A percentile compares a stretch with the other conserved stretches of the same genome.
Conservation (phyloP, 441 rosid species). For the Omphalea diandra region DNA sequence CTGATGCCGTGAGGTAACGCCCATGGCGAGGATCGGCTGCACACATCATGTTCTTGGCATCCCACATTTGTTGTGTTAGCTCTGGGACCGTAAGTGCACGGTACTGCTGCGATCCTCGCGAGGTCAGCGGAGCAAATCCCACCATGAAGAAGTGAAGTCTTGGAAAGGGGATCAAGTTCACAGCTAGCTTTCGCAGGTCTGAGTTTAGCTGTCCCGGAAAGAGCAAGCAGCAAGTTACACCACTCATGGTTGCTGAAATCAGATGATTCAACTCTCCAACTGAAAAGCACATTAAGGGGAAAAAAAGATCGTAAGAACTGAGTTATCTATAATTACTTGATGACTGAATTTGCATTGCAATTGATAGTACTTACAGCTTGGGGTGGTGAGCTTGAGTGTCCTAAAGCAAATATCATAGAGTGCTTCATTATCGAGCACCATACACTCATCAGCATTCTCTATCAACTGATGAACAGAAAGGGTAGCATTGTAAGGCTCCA, state of each 20-base stretch:
- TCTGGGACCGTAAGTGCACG: no score
- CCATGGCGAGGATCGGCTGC: no score
- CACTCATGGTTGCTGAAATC: conserved; percentile 19
- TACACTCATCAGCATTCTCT: neutral
- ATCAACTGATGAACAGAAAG: neutral
- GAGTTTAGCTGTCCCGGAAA: conserved; percentile 23
- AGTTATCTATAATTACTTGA: no score
- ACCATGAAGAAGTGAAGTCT: no score
- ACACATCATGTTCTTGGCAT: no score
- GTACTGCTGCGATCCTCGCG: no score
- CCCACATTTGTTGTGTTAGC: no score
- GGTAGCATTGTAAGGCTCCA: conserved; percentile 23
- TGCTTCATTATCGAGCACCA: neutral
- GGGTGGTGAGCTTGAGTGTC: no score
- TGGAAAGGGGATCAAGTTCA: conserved; percentile 18
- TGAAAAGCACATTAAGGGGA: neutral
- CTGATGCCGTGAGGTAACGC: no score
- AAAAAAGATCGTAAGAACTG: neutral
- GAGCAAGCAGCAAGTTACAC: conserved; percentile 18
- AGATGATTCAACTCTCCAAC: conserved; percentile 21
- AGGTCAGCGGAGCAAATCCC: no score
- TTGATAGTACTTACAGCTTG: conserved; percentile 14
- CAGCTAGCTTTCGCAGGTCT: conserved; percentile 15
- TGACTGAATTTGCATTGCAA: no score
- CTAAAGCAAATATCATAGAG: conserved; percentile 23